phyloP scores from a whole-genome alignment of 2,329 filamentous ascomycete species.

The Monilinia fructigena region DNA sequence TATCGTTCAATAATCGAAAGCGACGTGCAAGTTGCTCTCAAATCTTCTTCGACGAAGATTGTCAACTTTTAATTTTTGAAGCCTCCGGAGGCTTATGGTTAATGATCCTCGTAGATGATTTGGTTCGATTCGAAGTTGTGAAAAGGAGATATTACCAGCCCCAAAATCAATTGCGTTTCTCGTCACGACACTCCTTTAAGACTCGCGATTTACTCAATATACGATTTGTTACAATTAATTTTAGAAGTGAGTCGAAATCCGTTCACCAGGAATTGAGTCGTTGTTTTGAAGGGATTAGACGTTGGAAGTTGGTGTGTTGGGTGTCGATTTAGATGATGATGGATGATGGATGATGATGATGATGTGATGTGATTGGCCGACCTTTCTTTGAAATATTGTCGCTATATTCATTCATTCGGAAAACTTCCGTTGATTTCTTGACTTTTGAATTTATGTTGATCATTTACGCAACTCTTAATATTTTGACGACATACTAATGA shows the following conservation, averaged over 20 bases:
- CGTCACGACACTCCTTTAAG: constrained; percentile 43
- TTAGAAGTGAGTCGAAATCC: constrained; percentile 36
- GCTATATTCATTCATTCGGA: constrained; percentile 29
- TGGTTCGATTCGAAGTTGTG: constrained; percentile 33
- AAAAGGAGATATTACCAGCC: constrained; percentile 28
- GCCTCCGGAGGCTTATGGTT: constrained; percentile 40
- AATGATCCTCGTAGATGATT: constrained; percentile 39
- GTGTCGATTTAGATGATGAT: background rate
- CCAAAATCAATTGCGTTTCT: constrained; percentile 34
- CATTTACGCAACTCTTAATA: constrained; percentile 34
- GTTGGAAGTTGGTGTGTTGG: background rate
- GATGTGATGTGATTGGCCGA: too few species aligned
- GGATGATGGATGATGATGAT: background rate
- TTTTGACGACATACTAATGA: constrained; percentile 30
- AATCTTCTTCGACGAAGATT: constrained; percentile 22
- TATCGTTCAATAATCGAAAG: background rate
- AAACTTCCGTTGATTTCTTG: constrained; percentile 5
- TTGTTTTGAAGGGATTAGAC: constrained; percentile 7
- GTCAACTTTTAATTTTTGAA: constrained; percentile 26
- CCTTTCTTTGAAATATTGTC: background rate
- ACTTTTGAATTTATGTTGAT: constrained; percentile 27
- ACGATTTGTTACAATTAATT: constrained; percentile 16
- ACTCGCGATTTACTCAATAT: constrained; percentile 25
- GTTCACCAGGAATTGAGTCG: constrained; percentile 6
- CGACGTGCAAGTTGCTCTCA: constrained; percentile 32